Evolutionary conservation across 1,284 basidiomycete species (phyloP), one percentile per base, ranked within the genome.

Genomic region (Heterobasidion irregulare): DNA sequence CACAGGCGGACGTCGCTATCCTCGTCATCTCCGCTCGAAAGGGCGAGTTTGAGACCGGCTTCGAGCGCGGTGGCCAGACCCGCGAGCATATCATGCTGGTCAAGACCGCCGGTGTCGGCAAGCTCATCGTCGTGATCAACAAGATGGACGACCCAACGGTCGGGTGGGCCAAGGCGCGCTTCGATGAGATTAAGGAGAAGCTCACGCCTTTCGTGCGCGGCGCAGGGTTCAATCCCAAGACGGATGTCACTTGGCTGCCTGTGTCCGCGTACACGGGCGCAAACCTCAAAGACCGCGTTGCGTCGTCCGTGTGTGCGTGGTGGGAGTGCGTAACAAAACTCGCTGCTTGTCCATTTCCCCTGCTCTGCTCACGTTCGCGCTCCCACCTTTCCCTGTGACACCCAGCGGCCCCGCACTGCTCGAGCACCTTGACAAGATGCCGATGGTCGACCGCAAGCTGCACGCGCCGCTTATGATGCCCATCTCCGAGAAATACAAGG

Each of bases 61-160:
- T 98, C 71, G 95, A 98, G 71, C 85, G 83, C 68, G 94, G 94
- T 51, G 95, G 95, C 6, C 95, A 98, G 76, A 98, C 95, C 35
- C 84, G 95, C 64, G 95, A 98, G 75, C 95, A 98, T 69, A 87
- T 96, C 70, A 94, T 97, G 87, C 76, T 98, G 63, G 93, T 98
- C 69, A 97, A 97, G 77, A 98, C 94, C 15, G 94, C 93, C 41
- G 95, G 95, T 58, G 92, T 98, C 49, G 84, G 84, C 65, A 94
- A 93, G 72, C 65, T 98, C 52, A 71, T 97, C 58, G 78, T 94
- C 57, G 93, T 86, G 38, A 82, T 98, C 70, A 98, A 98, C 80
- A 98, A 98, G 76, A 98, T 98, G 95, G 95, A 98, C 71, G 95
- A 98, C 57, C 59, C 82, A 0, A 98, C 95, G 5, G 95, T 98